Conservation (phyloP, 164 flowering plant genomes). For the Vitis labrusca region DNA sequence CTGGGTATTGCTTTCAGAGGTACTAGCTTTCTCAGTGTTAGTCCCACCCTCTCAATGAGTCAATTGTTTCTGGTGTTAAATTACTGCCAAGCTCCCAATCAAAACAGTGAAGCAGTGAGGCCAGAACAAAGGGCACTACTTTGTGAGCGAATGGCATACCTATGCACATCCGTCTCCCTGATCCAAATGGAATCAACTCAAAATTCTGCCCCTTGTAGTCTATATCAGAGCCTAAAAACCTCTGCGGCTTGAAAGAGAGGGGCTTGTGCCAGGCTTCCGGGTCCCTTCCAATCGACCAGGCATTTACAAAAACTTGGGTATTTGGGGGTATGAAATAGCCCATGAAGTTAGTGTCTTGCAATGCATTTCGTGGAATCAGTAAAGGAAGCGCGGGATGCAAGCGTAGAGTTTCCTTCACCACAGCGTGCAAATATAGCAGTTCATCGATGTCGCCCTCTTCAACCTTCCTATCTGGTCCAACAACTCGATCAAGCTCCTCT, state of each 20-base stretch:
- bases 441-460: slow-evolving; percentile 20
- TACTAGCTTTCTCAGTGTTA: no score
- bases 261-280: slow-evolving; percentile 22
- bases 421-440: slow-evolving; percentile 19
- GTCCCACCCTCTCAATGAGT: no score
- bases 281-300: slow-evolving; percentile 18
- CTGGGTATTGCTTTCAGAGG: no score
- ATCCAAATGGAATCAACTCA: slow-evolving; percentile 29
- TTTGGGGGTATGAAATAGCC: slow-evolving; percentile 23
- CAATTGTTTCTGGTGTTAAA: no score
- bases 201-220: slow-evolving; percentile 22
- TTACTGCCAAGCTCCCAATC: no score
- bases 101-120: slow-evolving; percentile 4
- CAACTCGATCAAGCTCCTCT: slow-evolving; percentile 21
- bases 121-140: slow-evolving; percentile 15
- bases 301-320: slow-evolving; percentile 24
- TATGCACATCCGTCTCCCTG: slow-evolving; percentile 25
- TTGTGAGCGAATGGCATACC: slow-evolving; percentile 20
- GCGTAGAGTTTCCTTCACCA: slow-evolving; percentile 21
- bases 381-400: slow-evolving; percentile 25
- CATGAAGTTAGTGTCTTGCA: slow-evolving; percentile 9
- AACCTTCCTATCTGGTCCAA: slow-evolving; percentile 16
- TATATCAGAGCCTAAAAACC: slow-evolving; percentile 24
- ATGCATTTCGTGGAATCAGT: slow-evolving; percentile 22
- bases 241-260: slow-evolving; percentile 20